phyloP scores from a whole-genome alignment of 495 filamentous ascomycete species.

The Penicillium silybi region DNA sequence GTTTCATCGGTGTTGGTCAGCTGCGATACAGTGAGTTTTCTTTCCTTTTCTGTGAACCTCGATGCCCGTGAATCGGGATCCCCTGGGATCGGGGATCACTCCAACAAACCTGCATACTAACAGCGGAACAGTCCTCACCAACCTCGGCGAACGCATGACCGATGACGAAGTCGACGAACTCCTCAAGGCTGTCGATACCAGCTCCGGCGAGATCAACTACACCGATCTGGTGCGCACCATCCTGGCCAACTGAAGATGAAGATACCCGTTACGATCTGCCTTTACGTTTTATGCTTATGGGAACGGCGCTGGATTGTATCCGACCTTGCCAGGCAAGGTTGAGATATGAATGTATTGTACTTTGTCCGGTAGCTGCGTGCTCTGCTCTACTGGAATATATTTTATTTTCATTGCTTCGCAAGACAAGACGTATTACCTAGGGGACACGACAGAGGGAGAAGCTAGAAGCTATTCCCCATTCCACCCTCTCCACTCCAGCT shows the following conservation, averaged over 20 bases:
- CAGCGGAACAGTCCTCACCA: slow-evolving; percentile 68
- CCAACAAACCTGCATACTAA: not conserved
- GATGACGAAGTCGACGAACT: slow-evolving; percentile 98
- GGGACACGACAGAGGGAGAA: too few species aligned
- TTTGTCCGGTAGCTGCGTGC: too few species aligned
- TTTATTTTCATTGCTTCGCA: not conserved
- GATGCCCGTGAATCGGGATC: too few species aligned
- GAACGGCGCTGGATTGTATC: not conserved
- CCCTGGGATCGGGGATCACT: too few species aligned
- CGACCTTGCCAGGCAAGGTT: not conserved
- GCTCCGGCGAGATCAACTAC: slow-evolving; percentile 94
- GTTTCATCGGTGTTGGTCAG: slow-evolving; percentile 95
- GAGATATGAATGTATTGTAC: not conserved
- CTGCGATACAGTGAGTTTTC: slow-evolving; percentile 71
- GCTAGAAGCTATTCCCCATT: not conserved
- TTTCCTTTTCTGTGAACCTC: not conserved
- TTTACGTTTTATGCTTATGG: not conserved
- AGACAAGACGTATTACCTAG: too few species aligned
- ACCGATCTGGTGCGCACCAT: slow-evolving; percentile 91
- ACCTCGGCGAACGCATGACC: slow-evolving; percentile 97
- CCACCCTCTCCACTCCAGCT: slow-evolving; percentile 35
- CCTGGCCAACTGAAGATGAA: slow-evolving; percentile 72
- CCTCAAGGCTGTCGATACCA: slow-evolving; percentile 93
- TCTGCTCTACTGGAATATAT: not conserved
- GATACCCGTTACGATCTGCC: slow-evolving; percentile 16